Base-by-base conservation (phyloP, 345 rosid genomes). In the Lumnitzera littorea region DNA sequence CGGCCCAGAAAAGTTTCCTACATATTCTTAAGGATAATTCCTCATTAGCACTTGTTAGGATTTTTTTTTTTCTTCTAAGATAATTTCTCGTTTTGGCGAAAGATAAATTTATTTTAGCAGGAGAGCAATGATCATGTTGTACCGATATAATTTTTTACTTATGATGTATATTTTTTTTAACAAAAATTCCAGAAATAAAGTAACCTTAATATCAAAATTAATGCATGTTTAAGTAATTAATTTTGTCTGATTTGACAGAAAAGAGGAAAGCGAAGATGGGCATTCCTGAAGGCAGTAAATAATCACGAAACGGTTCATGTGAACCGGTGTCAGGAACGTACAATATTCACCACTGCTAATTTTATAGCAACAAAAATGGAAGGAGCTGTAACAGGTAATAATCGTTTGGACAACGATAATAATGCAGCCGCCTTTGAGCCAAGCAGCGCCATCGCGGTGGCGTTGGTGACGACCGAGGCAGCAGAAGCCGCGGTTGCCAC, bases 201-300 rank as follows among this genome's bases (percentile, higher is more conserved):
- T 5, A 27, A 5, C 31, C 31, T 5, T 27, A 5, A 5, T 27
- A 27, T 27, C 31, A 27, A 27, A 27, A 2, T 27, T 27, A 1
- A 27, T 50, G 4, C 31, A 56, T 50, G 6, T 9, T 20, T 11
- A 25, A 54, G 16, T 24, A 14, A 12, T 29, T 14, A 24, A 10
- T 24, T 11, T 48, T 70, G 11, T 66, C 48, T 51, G 58, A 16
- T 59, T 74, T 53, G 29, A 73, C 81, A 85, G 96, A 82, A 77
- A 71, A 81, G 94, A 70, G 82, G 81, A 50, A 91, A 81, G 73
- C 60, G 83, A 64, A 82, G 82, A 62, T 88, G 84, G 98, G 59
- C 83, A 36, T 78, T 85, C 66, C 76, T 80, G 83, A 85, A 82
- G 70, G 41, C 72, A 17, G 24, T 75, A 16, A 65, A 54, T 66